Evolutionary conservation across 495 filamentous ascomycete species (phyloP), one percentile per base, ranked within the genome.

Genomic region (Baudoinia panamericana): DNA sequence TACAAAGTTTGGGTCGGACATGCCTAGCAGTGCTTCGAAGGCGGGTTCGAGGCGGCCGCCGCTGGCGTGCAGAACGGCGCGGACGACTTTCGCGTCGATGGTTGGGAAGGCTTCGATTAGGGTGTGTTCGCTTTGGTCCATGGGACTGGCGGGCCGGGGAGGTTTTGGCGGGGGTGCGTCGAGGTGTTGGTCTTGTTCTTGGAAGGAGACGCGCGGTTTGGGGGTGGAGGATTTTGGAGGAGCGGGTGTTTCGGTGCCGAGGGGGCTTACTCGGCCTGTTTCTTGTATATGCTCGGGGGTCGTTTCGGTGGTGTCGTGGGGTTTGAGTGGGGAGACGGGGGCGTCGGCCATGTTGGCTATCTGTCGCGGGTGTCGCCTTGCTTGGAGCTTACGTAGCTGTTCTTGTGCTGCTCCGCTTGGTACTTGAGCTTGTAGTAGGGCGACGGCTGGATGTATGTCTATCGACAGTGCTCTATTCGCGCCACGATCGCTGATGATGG

Each of bases 11-110:
- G 90, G 90, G 62, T 97, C 90, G 39, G 85, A 86, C 72, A 41
- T 63, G 84, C 84, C 79, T 18, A 97, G 69, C 6, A 99, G 73
- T 20, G 92, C 90, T 64, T 94, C 90, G 65, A 96, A 96, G 27
- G 90, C 90, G 10, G 85, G 82, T 56, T 99, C 90, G 30, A 99
- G 75, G 50, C 78, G 73, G 30, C 84, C 90, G 47, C 78, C 72
- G 58, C 88, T 94, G 7, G 90, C 90, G 10, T 66, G 64, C 41
- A 99, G 63, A 7, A 97, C 82, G 12, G 90, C 90, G 60, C 80
- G 92, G 53, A 96, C 72, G 15, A 99, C 85, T 17, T 72, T 55
- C 10, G 65, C 57, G 36, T 99, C 90, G 48, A 96, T 78, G 38
- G 63, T 66, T 2, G 90, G 90, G 55, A 99, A 99, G 1, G 88